Conservation (phyloP, 2,329 filamentous ascomycete species). For the Acrocalymma vagum region DNA sequence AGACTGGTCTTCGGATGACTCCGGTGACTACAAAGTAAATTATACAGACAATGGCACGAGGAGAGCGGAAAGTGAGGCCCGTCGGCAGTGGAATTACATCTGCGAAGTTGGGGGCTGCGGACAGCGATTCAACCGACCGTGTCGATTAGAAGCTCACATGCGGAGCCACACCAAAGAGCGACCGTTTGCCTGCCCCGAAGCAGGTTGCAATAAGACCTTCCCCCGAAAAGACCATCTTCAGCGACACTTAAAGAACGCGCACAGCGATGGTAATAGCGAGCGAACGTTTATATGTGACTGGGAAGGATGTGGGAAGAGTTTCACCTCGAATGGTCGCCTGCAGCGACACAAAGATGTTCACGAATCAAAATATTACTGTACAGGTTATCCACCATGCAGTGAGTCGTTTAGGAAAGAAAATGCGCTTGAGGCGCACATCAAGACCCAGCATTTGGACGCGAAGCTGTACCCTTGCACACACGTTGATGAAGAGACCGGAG, state of each 20-base stretch:
- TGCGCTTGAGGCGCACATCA: constrained; percentile 84
- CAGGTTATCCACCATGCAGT: constrained; percentile 73
- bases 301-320: constrained; percentile 78
- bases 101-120: constrained; percentile 79
- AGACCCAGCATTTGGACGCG: constrained; percentile 75
- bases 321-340: constrained; percentile 80
- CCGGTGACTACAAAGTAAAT: constrained; percentile 31
- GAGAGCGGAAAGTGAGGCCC: constrained; percentile 48
- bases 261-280: constrained; percentile 65
- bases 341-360: constrained; percentile 82
- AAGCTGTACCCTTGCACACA: constrained; percentile 76
- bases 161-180: constrained; percentile 87
- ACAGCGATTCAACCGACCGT: constrained; percentile 89
- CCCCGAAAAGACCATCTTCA: constrained; percentile 86
- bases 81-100: constrained; percentile 75
- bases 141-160: constrained; percentile 77
- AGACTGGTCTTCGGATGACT: constrained; percentile 29
- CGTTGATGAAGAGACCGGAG: constrained; percentile 59
- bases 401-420: constrained; percentile 88
- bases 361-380: constrained; percentile 78
- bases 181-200: constrained; percentile 75
- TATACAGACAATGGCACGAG: constrained; percentile 38
- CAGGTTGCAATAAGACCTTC: constrained; percentile 82
- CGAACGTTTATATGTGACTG: constrained; percentile 76
- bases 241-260: constrained; percentile 84